Evolutionary conservation across 306 rosid genomes (phyloP).

Genomic region (Corylus avellana): DNA sequence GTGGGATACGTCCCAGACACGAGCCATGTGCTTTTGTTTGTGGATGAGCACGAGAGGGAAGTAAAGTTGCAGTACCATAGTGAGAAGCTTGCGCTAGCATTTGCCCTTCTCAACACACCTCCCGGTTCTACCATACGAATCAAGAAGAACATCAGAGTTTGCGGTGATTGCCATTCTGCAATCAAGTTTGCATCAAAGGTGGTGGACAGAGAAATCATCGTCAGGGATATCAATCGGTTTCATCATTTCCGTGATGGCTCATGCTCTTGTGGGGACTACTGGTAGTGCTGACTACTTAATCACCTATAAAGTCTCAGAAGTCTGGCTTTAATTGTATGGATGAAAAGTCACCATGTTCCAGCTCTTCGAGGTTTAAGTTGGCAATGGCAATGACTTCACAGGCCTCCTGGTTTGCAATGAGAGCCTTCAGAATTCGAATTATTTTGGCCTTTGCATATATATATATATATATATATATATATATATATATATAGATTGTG

Average conservation of each 20-base stretch:
- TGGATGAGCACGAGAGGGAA: conserved; percentile 38
- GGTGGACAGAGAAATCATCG: conserved; percentile 35
- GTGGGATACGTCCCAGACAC: conserved; percentile 40
- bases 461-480: too few relatives aligned
- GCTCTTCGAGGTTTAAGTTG: background rate
- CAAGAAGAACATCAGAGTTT: conserved; percentile 40
- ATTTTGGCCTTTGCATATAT: background rate
- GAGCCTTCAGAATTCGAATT: background rate
- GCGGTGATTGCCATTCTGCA: conserved; percentile 42
- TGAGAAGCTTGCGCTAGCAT: conserved; percentile 43
- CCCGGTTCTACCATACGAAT: conserved; percentile 35
- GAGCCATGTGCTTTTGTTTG: conserved; percentile 37
- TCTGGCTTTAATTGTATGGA: background rate
- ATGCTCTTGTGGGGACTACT: conserved; percentile 41
- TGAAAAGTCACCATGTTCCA: background rate
- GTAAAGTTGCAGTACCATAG: conserved; percentile 40
- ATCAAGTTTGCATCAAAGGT: conserved; percentile 36
- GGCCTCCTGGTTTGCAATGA: background rate
- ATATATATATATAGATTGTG: background rate
- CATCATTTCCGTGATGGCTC: conserved; percentile 36
- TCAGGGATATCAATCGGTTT: conserved; percentile 40
- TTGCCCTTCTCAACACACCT: conserved; percentile 36
- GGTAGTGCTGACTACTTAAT: conserved; percentile 24
- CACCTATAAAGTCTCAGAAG: background rate
- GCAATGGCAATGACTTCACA: background rate